These are phyloP conservation scores for Cyberlindnera galapagoensis DNA, from an alignment of 805 yeast species.

Conservation along the genomic window DNA sequence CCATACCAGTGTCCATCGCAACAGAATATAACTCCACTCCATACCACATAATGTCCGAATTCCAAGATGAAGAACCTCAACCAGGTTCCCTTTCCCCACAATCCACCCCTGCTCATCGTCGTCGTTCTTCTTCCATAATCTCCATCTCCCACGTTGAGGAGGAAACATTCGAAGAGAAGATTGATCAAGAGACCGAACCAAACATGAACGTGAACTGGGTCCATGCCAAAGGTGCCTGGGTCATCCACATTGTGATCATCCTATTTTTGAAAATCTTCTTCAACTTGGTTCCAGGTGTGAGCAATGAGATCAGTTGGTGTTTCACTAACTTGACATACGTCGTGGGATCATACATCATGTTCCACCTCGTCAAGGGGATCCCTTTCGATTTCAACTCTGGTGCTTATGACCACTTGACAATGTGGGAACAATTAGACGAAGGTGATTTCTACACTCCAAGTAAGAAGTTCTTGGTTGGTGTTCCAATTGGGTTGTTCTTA, in stretches of 20 bases:
- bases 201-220: slow-evolving; percentile 97
- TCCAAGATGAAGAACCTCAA: slow-evolving; percentile 11
- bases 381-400: slow-evolving; percentile 97
- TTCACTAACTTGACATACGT: slow-evolving; percentile 86
- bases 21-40: too few species aligned
- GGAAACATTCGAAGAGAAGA: slow-evolving; percentile 85
- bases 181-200: slow-evolving; percentile 83
- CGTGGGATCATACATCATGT: slow-evolving; percentile 90
- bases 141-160: slow-evolving; percentile 92
- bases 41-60: slow-evolving; percentile 5
- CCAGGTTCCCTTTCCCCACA: slow-evolving; percentile 17
- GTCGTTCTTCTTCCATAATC: slow-evolving; percentile 84
- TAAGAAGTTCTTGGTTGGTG: slow-evolving; percentile 84
- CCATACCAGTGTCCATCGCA: background rate
- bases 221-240: slow-evolving; percentile 94
- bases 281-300: slow-evolving; percentile 74
- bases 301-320: slow-evolving; percentile 88
- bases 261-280: slow-evolving; percentile 66
- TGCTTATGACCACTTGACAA: slow-evolving; percentile 89
- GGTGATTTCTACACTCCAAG: slow-evolving; percentile 98
- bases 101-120: slow-evolving; percentile 29
- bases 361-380: slow-evolving; percentile 92
- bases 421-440: slow-evolving; percentile 97
- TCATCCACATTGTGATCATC: slow-evolving; percentile 81
- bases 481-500: slow-evolving; percentile 85